Evolutionary conservation across 768 basidiomycete genomes (phyloP), one percentile per base, ranked within the genome.

Genomic region (Dioszegia hungarica): DNA sequence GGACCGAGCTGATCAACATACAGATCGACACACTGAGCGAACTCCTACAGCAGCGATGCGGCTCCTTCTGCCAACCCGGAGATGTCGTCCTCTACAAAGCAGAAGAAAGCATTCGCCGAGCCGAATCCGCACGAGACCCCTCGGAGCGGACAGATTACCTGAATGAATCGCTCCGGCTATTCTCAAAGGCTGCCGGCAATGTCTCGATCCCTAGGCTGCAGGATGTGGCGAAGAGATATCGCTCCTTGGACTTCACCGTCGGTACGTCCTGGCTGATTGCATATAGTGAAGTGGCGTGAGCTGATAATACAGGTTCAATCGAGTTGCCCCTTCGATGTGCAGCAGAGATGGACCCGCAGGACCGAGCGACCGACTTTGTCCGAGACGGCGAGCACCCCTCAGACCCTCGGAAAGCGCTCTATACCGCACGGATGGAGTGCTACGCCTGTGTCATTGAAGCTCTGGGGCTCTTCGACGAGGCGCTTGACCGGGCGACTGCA

Each of bases 51-150:
- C 86, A 89, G 67, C 82, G 91, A 73, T 99, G 95, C 64, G 93
- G 94, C 2, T 90, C 92, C 14, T 98, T 98, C 82, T 97, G 92
- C 76, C 93, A 93, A 64, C 87, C 93, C 1, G 95, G 97, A 70
- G 95, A 99, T 77, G 95, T 99, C 40, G 89, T 95, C 82, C 77
- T 95, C 27, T 97, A 98, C 80, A 99, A 99, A 81, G 94, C 94
- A 1, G 87, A 89, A 72, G 95, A 99, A 78, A 91, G 88, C 64
- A 81, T 95, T 33, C 86, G 91, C 10, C 89, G 88, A 70, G 91
- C 95, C 28, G 85, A 87, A 24, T 89, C 91, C 68, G 85, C 88
- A 19, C 80, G 82, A 53, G 87, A 85, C 73, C 81, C 83, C 3
- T 77, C 79, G 0, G 92, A 97, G 70, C 82, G 85, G 51, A 85